Percentiles rank a stretch among this genome's conserved stretches.
These are phyloP conservation scores for Quercus cerris DNA, from an alignment of 306 rosid species.

Conservation along the genomic window DNA sequence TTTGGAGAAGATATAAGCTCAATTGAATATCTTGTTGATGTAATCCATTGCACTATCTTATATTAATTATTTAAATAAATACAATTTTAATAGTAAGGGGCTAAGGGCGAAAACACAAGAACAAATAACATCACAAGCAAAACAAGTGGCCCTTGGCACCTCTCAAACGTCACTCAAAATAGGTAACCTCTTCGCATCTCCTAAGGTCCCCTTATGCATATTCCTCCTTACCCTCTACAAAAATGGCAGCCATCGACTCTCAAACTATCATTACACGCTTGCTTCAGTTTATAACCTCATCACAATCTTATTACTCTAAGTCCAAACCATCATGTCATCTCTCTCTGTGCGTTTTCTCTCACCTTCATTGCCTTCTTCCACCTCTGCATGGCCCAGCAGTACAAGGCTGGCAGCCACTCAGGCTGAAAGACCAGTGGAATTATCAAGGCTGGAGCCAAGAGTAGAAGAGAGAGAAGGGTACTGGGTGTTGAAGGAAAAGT, in stretches of 20 bases:
- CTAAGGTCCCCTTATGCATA: conserved; percentile 34
- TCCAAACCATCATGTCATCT: conserved; percentile 41
- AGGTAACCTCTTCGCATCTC: conserved; percentile 35
- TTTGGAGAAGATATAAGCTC: no score
- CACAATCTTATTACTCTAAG: no score
- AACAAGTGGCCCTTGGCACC: conserved; percentile 51
- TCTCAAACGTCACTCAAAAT: conserved; percentile 44
- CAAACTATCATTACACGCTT: neutral
- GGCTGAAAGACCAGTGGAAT: conserved; percentile 27
- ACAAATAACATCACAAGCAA: no score
- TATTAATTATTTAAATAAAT: no score
- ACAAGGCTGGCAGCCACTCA: conserved; percentile 46
- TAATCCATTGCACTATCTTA: no score
- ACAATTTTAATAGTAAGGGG: no score
- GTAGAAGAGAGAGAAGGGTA: conserved; percentile 73
- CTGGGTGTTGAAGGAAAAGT: conserved; percentile 79
- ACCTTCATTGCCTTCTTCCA: conserved; percentile 30
- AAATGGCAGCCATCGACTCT: conserved; percentile 35
- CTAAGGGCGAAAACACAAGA: no score
- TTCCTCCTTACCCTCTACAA: conserved; percentile 42
- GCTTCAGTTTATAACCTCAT: no score
- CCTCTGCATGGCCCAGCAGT: conserved; percentile 24
- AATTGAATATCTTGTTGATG: no score
- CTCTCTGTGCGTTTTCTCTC: conserved; percentile 57
- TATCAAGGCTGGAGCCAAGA: conserved; percentile 65